These are phyloP conservation scores for Basidiobolus meristosporus DNA, from an alignment of 371 early-diverging fungal species.

Conservation along the genomic window DNA sequence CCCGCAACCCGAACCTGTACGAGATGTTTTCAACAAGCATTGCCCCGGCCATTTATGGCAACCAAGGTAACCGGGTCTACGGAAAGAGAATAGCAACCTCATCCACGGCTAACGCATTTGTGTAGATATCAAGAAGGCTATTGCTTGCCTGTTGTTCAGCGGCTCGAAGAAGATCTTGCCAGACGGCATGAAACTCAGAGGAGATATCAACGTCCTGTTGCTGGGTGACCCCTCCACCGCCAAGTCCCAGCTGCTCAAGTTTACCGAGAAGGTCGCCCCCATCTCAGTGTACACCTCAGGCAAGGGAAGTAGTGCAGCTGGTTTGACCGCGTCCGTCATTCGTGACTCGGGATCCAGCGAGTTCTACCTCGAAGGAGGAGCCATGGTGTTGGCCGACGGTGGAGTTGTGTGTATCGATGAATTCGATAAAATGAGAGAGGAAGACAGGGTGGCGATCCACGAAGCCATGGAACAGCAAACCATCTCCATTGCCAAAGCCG, in stretches of 20 bases:
- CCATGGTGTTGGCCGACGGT: slow-evolving; percentile 99
- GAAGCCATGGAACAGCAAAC: slow-evolving; percentile 99
- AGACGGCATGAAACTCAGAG: slow-evolving; percentile 93
- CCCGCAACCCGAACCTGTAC: slow-evolving; percentile 75
- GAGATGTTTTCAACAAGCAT: slow-evolving; percentile 77
- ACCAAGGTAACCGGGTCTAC: slow-evolving; percentile 23
- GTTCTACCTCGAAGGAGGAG: slow-evolving; percentile 98
- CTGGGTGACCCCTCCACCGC: slow-evolving; percentile 99
- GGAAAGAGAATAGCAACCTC: not conserved
- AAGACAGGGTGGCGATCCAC: slow-evolving; percentile 99
- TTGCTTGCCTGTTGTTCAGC: slow-evolving; percentile 94
- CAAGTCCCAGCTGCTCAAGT: slow-evolving; percentile 97
- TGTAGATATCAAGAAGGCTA: slow-evolving; percentile 93
- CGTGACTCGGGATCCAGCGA: slow-evolving; percentile 74
- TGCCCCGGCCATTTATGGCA: slow-evolving; percentile 94
- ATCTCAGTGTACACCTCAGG: slow-evolving; percentile 98
- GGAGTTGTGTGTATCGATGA: slow-evolving; percentile 99
- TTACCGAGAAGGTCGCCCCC: slow-evolving; percentile 93
- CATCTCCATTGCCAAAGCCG: slow-evolving; percentile 99
- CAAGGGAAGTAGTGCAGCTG: slow-evolving; percentile 96
- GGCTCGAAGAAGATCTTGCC: slow-evolving; percentile 92
- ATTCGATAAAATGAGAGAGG: slow-evolving; percentile 99
- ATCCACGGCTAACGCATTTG: slow-evolving; percentile 2
- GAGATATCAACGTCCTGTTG: slow-evolving; percentile 97
- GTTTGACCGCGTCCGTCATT: slow-evolving; percentile 97